Conservation (phyloP, 2,329 filamentous ascomycete genomes). For the Nectriaceae sp. region DNA sequence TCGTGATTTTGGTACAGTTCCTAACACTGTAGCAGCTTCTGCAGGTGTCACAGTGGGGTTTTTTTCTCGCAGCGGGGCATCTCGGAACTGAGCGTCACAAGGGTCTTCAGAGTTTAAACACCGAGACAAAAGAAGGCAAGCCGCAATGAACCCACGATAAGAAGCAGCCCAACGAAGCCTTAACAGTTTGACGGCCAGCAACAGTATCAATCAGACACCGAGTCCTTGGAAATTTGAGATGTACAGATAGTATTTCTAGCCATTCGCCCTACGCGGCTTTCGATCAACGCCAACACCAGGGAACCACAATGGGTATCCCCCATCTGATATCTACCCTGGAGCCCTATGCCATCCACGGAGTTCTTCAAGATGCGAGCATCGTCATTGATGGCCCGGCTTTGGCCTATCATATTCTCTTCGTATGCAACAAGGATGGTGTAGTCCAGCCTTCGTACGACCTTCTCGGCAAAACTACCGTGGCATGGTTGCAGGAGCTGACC, state of each 20-base stretch:
- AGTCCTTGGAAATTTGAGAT: no score
- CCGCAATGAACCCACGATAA: background rate
- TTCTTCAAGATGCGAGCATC: slow-evolving; percentile 42
- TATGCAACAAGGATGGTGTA: slow-evolving; percentile 52
- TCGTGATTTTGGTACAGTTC: slow-evolving; percentile 15
- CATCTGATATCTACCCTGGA: slow-evolving; percentile 55
- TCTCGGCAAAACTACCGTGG: slow-evolving; percentile 59
- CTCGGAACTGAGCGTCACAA: slow-evolving; percentile 15
- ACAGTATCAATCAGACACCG: no score
- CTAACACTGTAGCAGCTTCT: background rate
- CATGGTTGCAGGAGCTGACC: slow-evolving; percentile 64
- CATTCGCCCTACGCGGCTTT: no score
- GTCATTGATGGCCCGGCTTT: slow-evolving; percentile 79
- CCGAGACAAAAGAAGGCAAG: background rate
- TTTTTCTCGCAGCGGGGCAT: slow-evolving; percentile 22
- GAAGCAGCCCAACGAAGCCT: no score
- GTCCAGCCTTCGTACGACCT: slow-evolving; percentile 64
- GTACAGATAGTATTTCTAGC: no score
- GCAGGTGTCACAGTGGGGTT: slow-evolving; percentile 18
- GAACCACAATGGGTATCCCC: slow-evolving; percentile 60
- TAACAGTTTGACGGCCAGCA: no score
- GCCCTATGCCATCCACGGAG: slow-evolving; percentile 48
- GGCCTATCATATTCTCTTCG: slow-evolving; percentile 70
- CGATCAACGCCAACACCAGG: no score
- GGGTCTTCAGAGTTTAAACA: background rate